These are phyloP conservation scores for Cornus kousa DNA, from an alignment of 148 eudicot genomes.

Conservation along the genomic window DNA sequence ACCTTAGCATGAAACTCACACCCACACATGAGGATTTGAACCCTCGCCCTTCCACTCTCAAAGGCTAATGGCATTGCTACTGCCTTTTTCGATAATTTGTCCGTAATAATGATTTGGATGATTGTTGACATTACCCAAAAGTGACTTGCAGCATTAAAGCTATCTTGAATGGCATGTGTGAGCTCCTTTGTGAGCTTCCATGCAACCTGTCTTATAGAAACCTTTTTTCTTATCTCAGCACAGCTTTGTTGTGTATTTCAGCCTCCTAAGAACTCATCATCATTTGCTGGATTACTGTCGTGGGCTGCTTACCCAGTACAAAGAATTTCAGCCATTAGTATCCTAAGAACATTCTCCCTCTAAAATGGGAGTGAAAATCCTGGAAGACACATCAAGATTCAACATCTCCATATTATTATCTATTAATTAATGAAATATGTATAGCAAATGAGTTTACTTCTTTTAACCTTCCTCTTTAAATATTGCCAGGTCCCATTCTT, in stretches of 20 bases:
- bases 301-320: background rate
- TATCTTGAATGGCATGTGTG: background rate
- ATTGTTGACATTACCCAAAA: background rate
- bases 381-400: background rate
- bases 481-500: constrained; percentile 69
- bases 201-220: background rate
- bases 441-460: background rate
- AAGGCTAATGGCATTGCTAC: background rate
- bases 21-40: too few relatives aligned
- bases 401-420: background rate
- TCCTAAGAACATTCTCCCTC: background rate
- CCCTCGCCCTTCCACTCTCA: background rate
- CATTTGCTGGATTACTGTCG: background rate
- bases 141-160: background rate
- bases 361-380: background rate
- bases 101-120: background rate
- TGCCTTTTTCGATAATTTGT: background rate
- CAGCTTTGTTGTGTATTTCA: background rate
- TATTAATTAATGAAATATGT: background rate
- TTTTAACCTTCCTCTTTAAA: background rate
- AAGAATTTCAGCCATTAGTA: background rate
- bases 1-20: too few relatives aligned
- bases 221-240: background rate
- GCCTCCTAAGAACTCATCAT: background rate
- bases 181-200: background rate